Base-by-base conservation (phyloP, 805 yeast genomes). In the Maudiozyma bulderi region DNA sequence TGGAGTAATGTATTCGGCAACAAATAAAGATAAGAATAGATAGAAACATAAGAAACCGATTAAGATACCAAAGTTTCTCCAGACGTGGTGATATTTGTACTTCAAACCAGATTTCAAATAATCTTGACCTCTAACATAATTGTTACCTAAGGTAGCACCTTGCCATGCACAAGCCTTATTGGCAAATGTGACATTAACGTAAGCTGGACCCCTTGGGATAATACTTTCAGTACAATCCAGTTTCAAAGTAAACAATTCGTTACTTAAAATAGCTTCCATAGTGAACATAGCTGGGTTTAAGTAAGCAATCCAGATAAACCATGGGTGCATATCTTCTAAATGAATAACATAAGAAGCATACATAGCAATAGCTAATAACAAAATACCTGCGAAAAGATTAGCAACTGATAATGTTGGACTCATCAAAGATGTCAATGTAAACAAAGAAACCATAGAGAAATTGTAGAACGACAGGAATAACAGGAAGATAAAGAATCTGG, bases 51-150 rank as follows among this genome's bases (percentile, higher is more conserved):
- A 64, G 58, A 73, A 80, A 6, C 73, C 86, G 55, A 79, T 58
- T 49, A 75, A 55, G 54, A 82, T 78, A 57, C 87, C 95, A 49
- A 82, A 72, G 62, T 86, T 83, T 70, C 95, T 78, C 95, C 95
- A 86, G 52, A 76, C 75, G 64, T 86, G 88, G 32, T 64, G 51
- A 57, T 73, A 77, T 28, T 62, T 56, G 68, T 82, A 86, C 38
- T 65, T 57, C 64, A 68, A 82, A 7, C 79, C 62, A 5, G 57
- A 55, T 3, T 52, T 50, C 45, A 85, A 54, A 58, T 81, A 85
- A 46, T 63, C 68, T 50, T 78, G 75, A 52, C 93, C 95, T 46
- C 66, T 59, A 43, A 85, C 84, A 43, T 54, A 53, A 26, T 56
- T 50, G 29, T 61, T 56, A 46, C 93, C 91, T 3, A 81, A 68